Evolutionary conservation across 345 rosid genomes (phyloP).

Genomic region (Populus alba): DNA sequence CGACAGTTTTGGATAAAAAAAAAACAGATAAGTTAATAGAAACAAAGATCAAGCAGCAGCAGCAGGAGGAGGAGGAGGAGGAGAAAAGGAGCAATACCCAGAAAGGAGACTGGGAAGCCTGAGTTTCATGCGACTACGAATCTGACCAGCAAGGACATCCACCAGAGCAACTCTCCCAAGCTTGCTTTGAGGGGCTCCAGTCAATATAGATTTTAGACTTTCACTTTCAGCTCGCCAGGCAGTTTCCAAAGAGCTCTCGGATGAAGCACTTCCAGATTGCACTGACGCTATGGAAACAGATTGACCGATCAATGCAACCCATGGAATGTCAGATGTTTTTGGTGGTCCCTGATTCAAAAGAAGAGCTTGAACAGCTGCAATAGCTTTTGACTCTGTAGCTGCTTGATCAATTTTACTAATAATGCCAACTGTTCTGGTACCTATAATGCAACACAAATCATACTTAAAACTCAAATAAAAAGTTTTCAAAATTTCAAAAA

Average conservation of each 20-base stretch:
- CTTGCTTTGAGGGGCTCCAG: conserved; percentile 85
- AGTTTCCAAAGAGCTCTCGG: conserved; percentile 91
- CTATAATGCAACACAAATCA: conserved; percentile 32
- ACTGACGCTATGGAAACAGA: conserved; percentile 88
- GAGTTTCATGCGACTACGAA: conserved; percentile 84
- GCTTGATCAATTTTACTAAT: conserved; percentile 95
- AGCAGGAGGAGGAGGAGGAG: too few species aligned
- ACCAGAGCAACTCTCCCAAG: conserved; percentile 94
- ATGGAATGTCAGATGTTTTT: conserved; percentile 85
- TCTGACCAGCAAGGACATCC: conserved; percentile 86
- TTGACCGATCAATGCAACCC: conserved; percentile 99
- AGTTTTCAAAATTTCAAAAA: neutral
- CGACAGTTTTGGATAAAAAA: neutral
- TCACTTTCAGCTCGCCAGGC: conserved; percentile 99
- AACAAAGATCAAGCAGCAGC: neutral
- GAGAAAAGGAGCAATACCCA: conserved; percentile 50
- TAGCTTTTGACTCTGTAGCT: conserved; percentile 80
- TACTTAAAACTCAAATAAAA: neutral
- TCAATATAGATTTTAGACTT: conserved; percentile 71
- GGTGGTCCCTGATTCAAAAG: conserved; percentile 89
- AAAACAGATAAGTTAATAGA: neutral
- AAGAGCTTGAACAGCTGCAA: conserved; percentile 95
- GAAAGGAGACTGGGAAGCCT: conserved; percentile 92
- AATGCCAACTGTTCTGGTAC: conserved; percentile 92
- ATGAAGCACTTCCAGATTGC: conserved; percentile 60